Evolutionary conservation across 495 filamentous ascomycete species (phyloP).

Genomic region (Thermochaetoides thermophila): DNA sequence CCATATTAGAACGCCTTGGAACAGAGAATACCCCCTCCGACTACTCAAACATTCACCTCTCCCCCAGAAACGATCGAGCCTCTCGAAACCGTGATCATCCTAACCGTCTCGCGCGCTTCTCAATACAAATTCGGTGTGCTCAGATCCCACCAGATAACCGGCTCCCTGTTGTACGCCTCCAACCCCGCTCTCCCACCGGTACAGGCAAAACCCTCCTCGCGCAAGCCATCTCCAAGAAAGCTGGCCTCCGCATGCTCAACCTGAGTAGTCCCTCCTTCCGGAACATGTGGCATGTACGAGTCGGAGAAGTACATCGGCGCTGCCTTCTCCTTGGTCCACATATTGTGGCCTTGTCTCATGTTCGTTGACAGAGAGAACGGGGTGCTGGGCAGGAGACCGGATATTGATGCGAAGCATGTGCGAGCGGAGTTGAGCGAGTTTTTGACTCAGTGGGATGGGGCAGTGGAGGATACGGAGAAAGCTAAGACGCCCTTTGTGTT

Average conservation of each 20-base stretch:
- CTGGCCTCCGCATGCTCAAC: slow-evolving; percentile 6
- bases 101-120: background rate
- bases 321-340: slow-evolving; percentile 10
- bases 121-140: slow-evolving; percentile 3
- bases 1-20: background rate
- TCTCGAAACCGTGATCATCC: background rate
- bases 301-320: slow-evolving; percentile 14
- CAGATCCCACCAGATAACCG: slow-evolving; percentile 35
- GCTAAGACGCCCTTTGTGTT: background rate
- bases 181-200: slow-evolving; percentile 73
- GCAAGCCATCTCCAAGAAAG: slow-evolving; percentile 6
- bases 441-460: background rate
- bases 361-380: slow-evolving; percentile 19
- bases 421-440: slow-evolving; percentile 7
- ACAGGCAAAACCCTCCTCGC: slow-evolving; percentile 64
- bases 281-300: slow-evolving; percentile 8
- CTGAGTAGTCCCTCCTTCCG: slow-evolving; percentile 5
- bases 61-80: background rate
- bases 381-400: slow-evolving; percentile 7
- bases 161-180: slow-evolving; percentile 91
- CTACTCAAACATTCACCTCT: background rate
- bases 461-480: background rate
- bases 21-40: background rate
- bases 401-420: slow-evolving; percentile 1
- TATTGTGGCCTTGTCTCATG: slow-evolving; percentile 12